Conservation (phyloP, 208 protist species). For the Acanthamoeba triangularis region DNA sequence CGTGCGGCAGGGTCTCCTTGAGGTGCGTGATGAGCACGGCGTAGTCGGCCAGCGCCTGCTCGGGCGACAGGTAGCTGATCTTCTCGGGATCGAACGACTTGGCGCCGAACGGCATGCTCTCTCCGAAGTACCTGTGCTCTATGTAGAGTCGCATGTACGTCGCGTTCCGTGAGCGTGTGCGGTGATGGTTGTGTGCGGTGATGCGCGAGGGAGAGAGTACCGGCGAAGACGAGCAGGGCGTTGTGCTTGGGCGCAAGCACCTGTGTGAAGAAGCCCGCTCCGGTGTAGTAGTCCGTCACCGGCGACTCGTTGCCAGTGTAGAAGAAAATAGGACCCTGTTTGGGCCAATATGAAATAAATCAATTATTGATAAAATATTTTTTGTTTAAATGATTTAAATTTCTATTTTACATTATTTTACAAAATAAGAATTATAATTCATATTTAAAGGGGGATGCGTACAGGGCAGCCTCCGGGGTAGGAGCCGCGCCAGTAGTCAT, state of each 20-base stretch:
- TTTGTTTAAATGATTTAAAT: background rate
- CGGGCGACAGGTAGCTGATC: constrained; percentile 85
- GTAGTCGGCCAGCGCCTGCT: constrained; percentile 94
- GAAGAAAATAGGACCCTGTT: constrained; percentile 52
- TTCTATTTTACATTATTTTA: background rate
- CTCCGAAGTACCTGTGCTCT: constrained; percentile 93
- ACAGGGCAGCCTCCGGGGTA: background rate
- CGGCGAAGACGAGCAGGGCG: constrained; percentile 92
- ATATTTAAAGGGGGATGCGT: background rate
- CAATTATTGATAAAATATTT: background rate
- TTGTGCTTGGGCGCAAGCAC: constrained; percentile 85
- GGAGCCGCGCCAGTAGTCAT: constrained; percentile 1
- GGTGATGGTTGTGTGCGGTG: background rate
- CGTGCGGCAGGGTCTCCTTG: constrained; percentile 12
- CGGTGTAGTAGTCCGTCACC: constrained; percentile 62
- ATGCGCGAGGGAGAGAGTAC: background rate
- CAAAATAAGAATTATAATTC: background rate
- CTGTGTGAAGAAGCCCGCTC: constrained; percentile 88
- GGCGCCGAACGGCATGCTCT: constrained; percentile 88
- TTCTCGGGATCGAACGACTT: constrained; percentile 74
- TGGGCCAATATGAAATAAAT: too few species aligned
- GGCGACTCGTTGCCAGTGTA: constrained; percentile 80
- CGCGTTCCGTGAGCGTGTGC: too few species aligned
- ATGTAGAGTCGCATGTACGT: too few species aligned
- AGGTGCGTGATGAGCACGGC: constrained; percentile 86